Percentiles rank a stretch among this genome's conserved stretches.
These are phyloP conservation scores for Penicillium sp. DNA, from an alignment of 2,329 filamentous ascomycete genomes.

Conservation along the genomic window DNA sequence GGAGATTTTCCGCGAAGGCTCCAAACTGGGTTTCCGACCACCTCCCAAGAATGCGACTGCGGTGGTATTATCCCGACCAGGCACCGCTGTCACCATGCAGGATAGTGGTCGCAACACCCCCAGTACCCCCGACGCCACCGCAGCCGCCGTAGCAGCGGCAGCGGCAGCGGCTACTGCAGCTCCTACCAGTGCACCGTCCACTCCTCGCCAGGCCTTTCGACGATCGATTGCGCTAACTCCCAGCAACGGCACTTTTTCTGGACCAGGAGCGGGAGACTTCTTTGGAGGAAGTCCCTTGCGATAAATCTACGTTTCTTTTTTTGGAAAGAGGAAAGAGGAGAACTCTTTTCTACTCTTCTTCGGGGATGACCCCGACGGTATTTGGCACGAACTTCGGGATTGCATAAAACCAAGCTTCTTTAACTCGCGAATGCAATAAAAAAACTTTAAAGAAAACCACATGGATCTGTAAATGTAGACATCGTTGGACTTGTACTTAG, in stretches of 20 bases:
- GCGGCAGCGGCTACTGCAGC: constrained; percentile 5
- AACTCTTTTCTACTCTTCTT: not conserved
- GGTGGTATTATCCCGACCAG: constrained; percentile 37
- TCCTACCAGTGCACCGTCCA: constrained; percentile 36
- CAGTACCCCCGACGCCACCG: constrained; percentile 35
- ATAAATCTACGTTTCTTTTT: constrained; percentile 16
- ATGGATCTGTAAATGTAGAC: not conserved
- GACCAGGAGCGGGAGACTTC: constrained; percentile 37
- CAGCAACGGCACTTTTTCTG: constrained; percentile 42
- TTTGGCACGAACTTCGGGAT: constrained; percentile 1
- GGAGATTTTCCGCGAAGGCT: constrained; percentile 73
- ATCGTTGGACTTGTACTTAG: not conserved
- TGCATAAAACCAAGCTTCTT: constrained; percentile 2
- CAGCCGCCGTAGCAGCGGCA: constrained; percentile 10
- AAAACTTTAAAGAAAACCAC: not conserved
- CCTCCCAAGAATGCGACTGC: constrained; percentile 44
- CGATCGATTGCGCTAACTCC: constrained; percentile 43
- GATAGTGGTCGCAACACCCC: constrained; percentile 45
- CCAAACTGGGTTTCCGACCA: constrained; percentile 57
- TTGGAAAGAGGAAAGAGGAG: not conserved
- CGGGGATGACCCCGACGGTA: not conserved
- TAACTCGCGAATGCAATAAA: constrained; percentile 4
- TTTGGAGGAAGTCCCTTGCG: constrained; percentile 41
- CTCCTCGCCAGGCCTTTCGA: constrained; percentile 43
- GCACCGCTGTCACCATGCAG: constrained; percentile 39